These are phyloP conservation scores for Fusarium piperis DNA, from an alignment of 2,329 filamentous ascomycete species.

Conservation along the genomic window DNA sequence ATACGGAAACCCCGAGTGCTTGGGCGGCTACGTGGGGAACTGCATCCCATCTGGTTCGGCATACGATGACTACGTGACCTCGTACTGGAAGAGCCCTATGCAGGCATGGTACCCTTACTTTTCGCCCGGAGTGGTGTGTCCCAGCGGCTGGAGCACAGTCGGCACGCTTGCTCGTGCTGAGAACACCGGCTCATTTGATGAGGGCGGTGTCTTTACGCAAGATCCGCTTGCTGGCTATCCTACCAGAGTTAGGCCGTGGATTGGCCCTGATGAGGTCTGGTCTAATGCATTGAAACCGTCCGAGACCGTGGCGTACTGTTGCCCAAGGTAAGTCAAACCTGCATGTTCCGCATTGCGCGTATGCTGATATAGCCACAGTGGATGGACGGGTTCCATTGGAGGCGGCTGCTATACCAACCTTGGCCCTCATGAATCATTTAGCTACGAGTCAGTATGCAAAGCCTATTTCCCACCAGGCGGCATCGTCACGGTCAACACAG, in stretches of 20 bases:
- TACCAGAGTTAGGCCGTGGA: not conserved
- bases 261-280: constrained; percentile 1
- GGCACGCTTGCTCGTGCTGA: constrained; percentile 21
- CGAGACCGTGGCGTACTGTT: constrained; percentile 1
- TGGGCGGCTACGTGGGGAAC: not conserved
- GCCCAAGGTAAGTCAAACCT: not conserved
- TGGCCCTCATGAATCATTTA: not conserved
- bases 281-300: constrained; percentile 1
- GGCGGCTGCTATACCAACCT: constrained; percentile 23
- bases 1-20: constrained; percentile 19
- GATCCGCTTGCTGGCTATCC: not conserved
- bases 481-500: not conserved
- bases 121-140: constrained; percentile 24
- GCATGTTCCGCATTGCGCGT: fast-evolving
- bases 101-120: not conserved
- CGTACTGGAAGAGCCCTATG: not conserved
- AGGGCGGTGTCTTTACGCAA: constrained; percentile 22
- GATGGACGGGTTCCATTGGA: constrained; percentile 4
- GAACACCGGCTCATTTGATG: not conserved
- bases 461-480: not conserved
- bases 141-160: constrained; percentile 38
- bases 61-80: constrained; percentile 11
- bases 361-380: constrained; percentile 14
- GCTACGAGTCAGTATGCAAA: not conserved
- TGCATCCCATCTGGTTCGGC: constrained; percentile 36